A percentile compares a stretch with the other conserved stretches of the same genome.
These are phyloP conservation scores for Hyaloscypha bicolor DNA, from an alignment of 495 filamentous ascomycete species.

Conservation along the genomic window DNA sequence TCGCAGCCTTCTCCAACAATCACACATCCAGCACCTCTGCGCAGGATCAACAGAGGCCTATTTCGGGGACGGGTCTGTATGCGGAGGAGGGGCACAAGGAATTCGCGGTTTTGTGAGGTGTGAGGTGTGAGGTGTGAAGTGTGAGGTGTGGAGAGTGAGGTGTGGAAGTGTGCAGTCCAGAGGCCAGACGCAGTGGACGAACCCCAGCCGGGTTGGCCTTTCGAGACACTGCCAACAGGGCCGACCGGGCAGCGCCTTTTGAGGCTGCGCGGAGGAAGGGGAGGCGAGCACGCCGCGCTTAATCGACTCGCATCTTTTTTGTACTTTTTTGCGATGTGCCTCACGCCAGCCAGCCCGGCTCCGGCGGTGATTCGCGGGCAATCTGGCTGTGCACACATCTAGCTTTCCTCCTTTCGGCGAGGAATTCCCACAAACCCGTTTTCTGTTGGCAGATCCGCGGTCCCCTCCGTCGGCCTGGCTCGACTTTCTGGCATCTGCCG, in stretches of 20 bases:
- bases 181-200: no score
- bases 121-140: no score
- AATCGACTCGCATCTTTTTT: slow-evolving; percentile 7
- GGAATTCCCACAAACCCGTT: not conserved
- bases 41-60: not conserved
- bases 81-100: not conserved
- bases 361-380: slow-evolving; percentile 7
- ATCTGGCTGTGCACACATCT: not conserved
- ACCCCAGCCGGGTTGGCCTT: not conserved
- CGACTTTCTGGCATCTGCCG: slow-evolving; percentile 18
- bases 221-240: not conserved
- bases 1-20: slow-evolving; percentile 1
- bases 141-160: no score
- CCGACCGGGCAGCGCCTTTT: not conserved
- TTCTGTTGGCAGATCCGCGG: not conserved
- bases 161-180: not conserved
- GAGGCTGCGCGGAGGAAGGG: not conserved
- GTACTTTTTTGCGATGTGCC: not conserved
- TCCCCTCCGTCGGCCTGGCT: not conserved
- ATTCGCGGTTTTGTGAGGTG: not conserved
- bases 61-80: not conserved
- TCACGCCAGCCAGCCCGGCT: not conserved
- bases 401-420: slow-evolving; percentile 8
- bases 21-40: slow-evolving; percentile 6
- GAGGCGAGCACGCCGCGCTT: slow-evolving; percentile 13